Percentiles rank a stretch among this genome's conserved stretches.
These are phyloP conservation scores for Haplographium delicatum DNA, from an alignment of 495 filamentous ascomycete genomes.

Conservation along the genomic window DNA sequence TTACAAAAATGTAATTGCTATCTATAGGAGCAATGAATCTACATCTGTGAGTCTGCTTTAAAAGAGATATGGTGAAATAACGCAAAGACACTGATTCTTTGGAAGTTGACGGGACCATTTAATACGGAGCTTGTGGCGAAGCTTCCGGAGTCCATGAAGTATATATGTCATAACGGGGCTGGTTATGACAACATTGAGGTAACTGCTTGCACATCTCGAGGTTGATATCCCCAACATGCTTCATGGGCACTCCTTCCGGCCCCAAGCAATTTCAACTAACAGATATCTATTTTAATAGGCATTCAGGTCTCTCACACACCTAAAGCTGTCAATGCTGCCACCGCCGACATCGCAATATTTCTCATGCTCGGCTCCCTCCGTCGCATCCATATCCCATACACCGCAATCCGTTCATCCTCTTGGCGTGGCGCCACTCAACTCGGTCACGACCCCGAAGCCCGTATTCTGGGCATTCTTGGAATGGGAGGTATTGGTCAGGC, in stretches of 20 bases:
- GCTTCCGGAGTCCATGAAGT: conserved; percentile 63
- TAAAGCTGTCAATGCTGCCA: conserved; percentile 63
- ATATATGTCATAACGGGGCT: conserved; percentile 81
- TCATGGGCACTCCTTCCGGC: too few species aligned
- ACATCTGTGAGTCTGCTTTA: conserved; percentile 38
- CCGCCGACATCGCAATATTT: conserved; percentile 67
- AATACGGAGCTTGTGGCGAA: conserved; percentile 51
- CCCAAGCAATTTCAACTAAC: too few species aligned
- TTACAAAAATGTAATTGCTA: conserved; percentile 52
- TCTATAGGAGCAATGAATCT: conserved; percentile 57
- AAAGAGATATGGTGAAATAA: background rate
- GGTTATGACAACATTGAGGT: conserved; percentile 82
- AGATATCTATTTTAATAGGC: conserved; percentile 25
- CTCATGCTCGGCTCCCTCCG: conserved; percentile 65
- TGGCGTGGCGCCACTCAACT: conserved; percentile 40
- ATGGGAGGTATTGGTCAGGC: conserved; percentile 83
- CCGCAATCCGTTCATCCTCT: conserved; percentile 54
- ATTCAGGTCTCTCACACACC: conserved; percentile 66
- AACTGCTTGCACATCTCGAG: conserved; percentile 55
- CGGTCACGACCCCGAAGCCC: conserved; percentile 56
- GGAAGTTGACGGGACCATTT: conserved; percentile 59
- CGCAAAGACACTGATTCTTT: too few species aligned
- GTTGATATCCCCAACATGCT: conserved; percentile 18
- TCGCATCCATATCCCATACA: conserved; percentile 56
- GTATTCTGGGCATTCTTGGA: conserved; percentile 73